Percentiles rank a stretch among this genome's conserved stretches.
These are phyloP conservation scores for Pholiota adiposa DNA, from an alignment of 1,284 basidiomycete genomes.

Conservation along the genomic window DNA sequence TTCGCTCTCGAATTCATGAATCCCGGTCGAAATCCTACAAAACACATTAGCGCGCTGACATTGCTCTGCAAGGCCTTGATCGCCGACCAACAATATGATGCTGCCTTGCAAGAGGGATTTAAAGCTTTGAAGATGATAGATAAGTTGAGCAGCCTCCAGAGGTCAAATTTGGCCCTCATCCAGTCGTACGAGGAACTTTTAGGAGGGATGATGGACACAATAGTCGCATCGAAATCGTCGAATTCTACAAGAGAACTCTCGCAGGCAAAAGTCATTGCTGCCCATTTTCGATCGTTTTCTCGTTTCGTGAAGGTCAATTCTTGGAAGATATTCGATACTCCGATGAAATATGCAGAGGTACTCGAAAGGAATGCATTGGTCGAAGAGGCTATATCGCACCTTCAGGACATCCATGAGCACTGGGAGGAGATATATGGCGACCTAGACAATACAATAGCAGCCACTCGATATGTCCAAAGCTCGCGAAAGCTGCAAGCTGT, in stretches of 20 bases:
- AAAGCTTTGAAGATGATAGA: neutral
- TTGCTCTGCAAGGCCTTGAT: neutral
- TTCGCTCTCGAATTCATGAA: neutral
- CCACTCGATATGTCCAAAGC: neutral
- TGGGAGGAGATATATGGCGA: neutral
- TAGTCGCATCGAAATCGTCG: neutral
- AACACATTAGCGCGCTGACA: neutral
- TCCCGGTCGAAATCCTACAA: neutral
- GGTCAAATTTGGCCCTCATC: neutral
- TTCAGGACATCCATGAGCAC: neutral
- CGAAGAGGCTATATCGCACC: neutral
- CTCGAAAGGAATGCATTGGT: slow-evolving; percentile 1
- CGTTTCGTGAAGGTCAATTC: neutral
- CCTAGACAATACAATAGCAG: neutral
- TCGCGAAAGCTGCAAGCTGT: neutral
- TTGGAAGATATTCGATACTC: neutral
- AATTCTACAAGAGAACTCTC: neutral
- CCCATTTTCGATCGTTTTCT: neutral
- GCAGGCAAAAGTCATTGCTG: neutral
- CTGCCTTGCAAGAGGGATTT: neutral
- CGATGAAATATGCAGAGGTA: neutral
- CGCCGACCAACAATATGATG: neutral
- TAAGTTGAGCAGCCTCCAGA: neutral
- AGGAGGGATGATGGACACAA: neutral
- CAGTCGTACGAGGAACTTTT: neutral